These are phyloP conservation scores for Plectosphaerella cucumerina DNA, from an alignment of 2,329 filamentous ascomycete species.

Conservation along the genomic window DNA sequence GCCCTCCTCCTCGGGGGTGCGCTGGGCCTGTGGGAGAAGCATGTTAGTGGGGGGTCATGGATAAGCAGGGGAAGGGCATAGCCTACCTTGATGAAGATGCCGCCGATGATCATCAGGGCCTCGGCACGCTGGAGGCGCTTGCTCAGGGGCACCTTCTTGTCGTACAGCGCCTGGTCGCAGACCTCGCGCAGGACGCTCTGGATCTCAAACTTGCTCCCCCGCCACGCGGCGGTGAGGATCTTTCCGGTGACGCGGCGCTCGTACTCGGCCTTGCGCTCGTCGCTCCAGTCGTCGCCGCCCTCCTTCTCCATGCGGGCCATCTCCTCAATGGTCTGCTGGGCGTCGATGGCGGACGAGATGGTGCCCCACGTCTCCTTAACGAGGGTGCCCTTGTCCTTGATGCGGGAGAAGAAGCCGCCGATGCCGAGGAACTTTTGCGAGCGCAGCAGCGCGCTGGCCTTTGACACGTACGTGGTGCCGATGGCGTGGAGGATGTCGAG, in stretches of 20 bases:
- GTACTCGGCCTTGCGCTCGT: constrained; percentile 93
- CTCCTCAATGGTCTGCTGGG: constrained; percentile 97
- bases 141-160: constrained; percentile 70
- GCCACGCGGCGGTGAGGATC: constrained; percentile 94
- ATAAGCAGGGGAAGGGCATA: background rate
- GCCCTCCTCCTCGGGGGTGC: constrained; percentile 92
- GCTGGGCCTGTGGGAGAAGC: constrained; percentile 59
- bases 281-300: constrained; percentile 96
- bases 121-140: constrained; percentile 92
- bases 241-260: constrained; percentile 95
- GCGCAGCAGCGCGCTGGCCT: constrained; percentile 83
- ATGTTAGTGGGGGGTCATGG: constrained; percentile 14
- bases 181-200: constrained; percentile 93
- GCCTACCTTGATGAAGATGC: constrained; percentile 80
- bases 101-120: constrained; percentile 81
- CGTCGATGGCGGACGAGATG: constrained; percentile 92
- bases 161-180: constrained; percentile 80
- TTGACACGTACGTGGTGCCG: constrained; percentile 83
- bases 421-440: constrained; percentile 97
- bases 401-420: constrained; percentile 85
- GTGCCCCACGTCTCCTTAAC: constrained; percentile 99
- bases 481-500: constrained; percentile 95
- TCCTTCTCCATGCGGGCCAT: constrained; percentile 96
- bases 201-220: constrained; percentile 96
- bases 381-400: constrained; percentile 94